Base-by-base conservation (phyloP, 2,329 filamentous ascomycete species). In the Trichophyton equinum region DNA sequence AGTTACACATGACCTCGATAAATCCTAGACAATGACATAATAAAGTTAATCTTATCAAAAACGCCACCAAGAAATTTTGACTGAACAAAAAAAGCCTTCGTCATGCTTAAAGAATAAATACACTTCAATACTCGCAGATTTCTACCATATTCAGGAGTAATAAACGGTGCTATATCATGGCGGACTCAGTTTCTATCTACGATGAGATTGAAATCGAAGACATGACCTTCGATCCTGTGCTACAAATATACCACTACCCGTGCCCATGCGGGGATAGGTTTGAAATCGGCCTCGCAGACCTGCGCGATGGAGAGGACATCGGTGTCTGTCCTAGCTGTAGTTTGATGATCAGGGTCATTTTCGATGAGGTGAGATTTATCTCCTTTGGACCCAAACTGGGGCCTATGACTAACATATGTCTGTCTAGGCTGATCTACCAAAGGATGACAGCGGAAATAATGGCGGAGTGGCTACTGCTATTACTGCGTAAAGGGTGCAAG, bases 131-230 rank as follows among this genome's bases (percentile, higher is more conserved):
- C 5, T 25, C 51, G 6, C 13, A 9, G 27, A 30, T 7, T 30
- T n/a, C 51, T 55, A 4, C 7, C 4, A 30, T 36, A 55, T 9
- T 36, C 5, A 27, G 5, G 27, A 4, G 8, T 20, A 38, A 36
- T 20, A 55, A 22, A 20, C 27, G 47, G 8, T 6, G 33, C 49
- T 60, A 76, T 66, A 76, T 66, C 61, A 86, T 85, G 83, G 79
- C 84, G 40, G 84, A 85, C 71, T 80, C 83, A 59, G 75, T 87
- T 61, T 85, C 87, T 67, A 89, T 96, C 73, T 97, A 96, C 79
- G 92, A 97, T 71, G 92, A 96, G 76, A 92, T 97, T 75, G 92
- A 97, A 74, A 96, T 97, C 78, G 92, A 97, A 75, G 94, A 99
- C 76, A 95, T 96, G 91, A 94, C 88, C 69, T 96, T 84, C 73